Evolutionary conservation across 208 protist species (phyloP).

Genomic region (Entamoeba dispar): DNA sequence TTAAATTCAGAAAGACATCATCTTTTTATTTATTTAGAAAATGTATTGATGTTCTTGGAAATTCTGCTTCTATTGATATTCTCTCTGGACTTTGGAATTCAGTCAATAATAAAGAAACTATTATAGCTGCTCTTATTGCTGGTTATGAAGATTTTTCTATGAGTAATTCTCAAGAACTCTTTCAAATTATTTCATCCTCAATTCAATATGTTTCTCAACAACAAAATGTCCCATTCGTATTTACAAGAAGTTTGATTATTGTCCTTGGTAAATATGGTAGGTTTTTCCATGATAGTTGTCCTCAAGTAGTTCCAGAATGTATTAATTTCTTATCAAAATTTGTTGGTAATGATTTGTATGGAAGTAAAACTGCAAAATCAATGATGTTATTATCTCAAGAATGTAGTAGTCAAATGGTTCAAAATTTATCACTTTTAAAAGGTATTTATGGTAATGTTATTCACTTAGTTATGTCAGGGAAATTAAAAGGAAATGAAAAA

Average conservation of each 20-base stretch:
- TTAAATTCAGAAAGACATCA: background rate
- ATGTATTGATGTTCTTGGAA: background rate
- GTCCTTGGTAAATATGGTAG: background rate
- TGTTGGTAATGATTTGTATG: background rate
- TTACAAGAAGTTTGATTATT: background rate
- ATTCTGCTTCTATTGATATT: background rate
- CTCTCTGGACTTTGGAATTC: background rate
- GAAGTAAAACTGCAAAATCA: background rate
- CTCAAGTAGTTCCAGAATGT: background rate
- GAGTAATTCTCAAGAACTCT: background rate
- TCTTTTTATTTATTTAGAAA: background rate
- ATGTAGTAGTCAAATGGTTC: background rate
- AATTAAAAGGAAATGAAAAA: background rate
- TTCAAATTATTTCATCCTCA: background rate
- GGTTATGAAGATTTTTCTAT: background rate
- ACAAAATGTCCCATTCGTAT: background rate
- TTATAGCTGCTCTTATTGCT: background rate
- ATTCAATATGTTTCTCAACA: background rate
- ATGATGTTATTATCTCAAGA: background rate
- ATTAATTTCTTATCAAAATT: background rate
- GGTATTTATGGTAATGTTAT: background rate
- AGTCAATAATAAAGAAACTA: background rate
- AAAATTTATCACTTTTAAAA: background rate
- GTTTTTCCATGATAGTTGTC: background rate
- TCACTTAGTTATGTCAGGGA: background rate